Percentiles rank a stretch among this genome's conserved stretches.
Evolutionary conservation across 768 basidiomycete species (phyloP).

Genomic region (Termitomyces sp.): DNA sequence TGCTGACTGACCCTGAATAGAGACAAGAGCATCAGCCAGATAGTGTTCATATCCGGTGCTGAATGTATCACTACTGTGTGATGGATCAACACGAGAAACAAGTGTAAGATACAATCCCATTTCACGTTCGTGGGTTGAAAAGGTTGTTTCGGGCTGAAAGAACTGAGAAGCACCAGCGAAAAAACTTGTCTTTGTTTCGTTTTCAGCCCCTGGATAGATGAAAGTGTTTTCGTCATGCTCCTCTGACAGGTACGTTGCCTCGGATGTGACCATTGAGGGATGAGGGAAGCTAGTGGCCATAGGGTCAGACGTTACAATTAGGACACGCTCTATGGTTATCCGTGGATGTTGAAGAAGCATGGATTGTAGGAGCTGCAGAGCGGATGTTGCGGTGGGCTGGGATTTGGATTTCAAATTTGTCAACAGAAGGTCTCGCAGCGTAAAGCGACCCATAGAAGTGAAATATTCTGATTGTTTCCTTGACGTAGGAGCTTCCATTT

Average conservation of each 20-base stretch:
- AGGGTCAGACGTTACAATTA: constrained; percentile 68
- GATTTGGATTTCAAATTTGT: constrained; percentile 73
- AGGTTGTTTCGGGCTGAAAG: constrained; percentile 68
- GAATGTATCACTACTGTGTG: constrained; percentile 67
- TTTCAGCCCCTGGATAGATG: constrained; percentile 39
- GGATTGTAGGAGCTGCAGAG: constrained; percentile 78
- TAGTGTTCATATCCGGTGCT: constrained; percentile 88
- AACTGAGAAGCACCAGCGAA: constrained; percentile 37
- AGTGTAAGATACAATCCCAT: constrained; percentile 77
- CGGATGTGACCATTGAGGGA: constrained; percentile 40
- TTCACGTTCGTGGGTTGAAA: constrained; percentile 81
- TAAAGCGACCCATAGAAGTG: constrained; percentile 85
- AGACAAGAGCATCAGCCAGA: constrained; percentile 68
- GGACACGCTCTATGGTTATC: constrained; percentile 61
- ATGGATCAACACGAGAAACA: constrained; percentile 75
- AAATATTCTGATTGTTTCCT: constrained; percentile 77
- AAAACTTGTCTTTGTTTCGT: constrained; percentile 20
- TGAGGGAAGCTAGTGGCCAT: constrained; percentile 74
- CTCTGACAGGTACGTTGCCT: constrained; percentile 27
- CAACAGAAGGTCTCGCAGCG: constrained; percentile 83
- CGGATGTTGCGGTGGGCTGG: constrained; percentile 67
- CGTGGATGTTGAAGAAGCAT: constrained; percentile 71
- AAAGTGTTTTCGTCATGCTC: constrained; percentile 55
- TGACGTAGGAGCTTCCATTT: constrained; percentile 77
- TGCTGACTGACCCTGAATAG: constrained; percentile 64